These are phyloP conservation scores for Russula lepida DNA, from an alignment of 768 basidiomycete species.

Conservation along the genomic window DNA sequence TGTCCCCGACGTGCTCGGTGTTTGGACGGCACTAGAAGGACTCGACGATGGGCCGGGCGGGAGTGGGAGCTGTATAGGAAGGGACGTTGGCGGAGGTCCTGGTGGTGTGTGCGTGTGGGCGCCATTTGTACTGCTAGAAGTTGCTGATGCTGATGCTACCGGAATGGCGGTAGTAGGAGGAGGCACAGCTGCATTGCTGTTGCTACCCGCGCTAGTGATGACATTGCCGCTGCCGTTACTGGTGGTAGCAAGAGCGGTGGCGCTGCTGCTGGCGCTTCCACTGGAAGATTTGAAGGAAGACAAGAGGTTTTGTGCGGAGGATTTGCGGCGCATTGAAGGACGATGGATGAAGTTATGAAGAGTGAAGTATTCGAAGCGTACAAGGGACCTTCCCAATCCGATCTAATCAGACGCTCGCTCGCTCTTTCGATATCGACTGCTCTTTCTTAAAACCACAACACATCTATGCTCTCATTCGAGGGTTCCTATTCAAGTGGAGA, in stretches of 20 bases:
- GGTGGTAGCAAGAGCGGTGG: too few relatives aligned
- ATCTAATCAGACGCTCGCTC: too few relatives aligned
- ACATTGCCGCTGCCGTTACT: background rate
- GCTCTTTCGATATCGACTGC: too few relatives aligned
- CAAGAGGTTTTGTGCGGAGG: constrained; percentile 76
- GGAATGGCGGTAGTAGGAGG: background rate
- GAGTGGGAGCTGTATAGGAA: background rate
- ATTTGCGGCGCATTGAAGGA: constrained; percentile 74
- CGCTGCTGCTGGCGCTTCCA: background rate
- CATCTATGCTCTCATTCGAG: constrained; percentile 87
- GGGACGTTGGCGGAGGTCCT: background rate
- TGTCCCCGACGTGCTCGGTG: constrained; percentile 20
- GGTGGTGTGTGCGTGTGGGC: background rate
- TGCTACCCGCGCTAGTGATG: background rate
- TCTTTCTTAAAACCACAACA: constrained; percentile 45
- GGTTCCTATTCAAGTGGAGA: constrained; percentile 47
- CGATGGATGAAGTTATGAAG: constrained; percentile 25
- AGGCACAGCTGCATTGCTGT: background rate
- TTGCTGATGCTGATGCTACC: background rate
- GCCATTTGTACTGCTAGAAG: background rate
- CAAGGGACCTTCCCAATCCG: too few relatives aligned
- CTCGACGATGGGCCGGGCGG: constrained; percentile 2
- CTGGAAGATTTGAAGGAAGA: constrained; percentile 52
- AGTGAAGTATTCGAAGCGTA: too few relatives aligned
- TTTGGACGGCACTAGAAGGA: constrained; percentile 17